Evolutionary conservation across 1,139 yeast genomes (phyloP), one percentile per base, ranked within the genome.

Genomic region (Trichomonascaceae sp.): DNA sequence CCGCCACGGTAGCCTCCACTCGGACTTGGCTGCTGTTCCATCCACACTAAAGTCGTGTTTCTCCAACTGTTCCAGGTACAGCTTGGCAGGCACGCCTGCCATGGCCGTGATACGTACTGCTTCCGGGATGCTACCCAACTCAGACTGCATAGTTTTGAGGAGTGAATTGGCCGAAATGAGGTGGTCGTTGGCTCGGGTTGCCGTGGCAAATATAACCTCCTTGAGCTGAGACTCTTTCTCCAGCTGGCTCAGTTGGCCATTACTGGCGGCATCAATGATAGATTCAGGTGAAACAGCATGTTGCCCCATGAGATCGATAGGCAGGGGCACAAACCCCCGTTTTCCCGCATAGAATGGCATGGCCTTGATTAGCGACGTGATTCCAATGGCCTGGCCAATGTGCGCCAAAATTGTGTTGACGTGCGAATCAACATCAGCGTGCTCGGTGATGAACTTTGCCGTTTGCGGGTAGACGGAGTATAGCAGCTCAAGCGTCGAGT

Each of bases 171-270:
- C 87, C 1, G 85, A 63, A 5, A 81, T 54, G 13, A 82, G 54
- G 52, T 82, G 93, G 52, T 82, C 94, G 56, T 82, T 81, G 2
- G 93, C 92, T 1, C 69, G 59, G 1, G 77, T 69, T 1, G 93
- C 82, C 1, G 79, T 70, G 33, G 76, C 84, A 47, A 69, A 82
- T 0, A 79, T 65, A 8, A 75, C 72, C 47, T 76, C 74, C 40
- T 70, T 66, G 37, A 81, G 51, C 43, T 59, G 58, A n/a, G 29
- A 33, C 15, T 29, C 32, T 8, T 28, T 28, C 5, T 25, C 15
- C n/a, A n/a, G n/a, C 15, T 20, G 28, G 16, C 14, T 32, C 11
- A 17, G 4, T 16, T 26, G 34, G 28, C 25, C 25, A 11, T 29
- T 16, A 15, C 16, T 14, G 16, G 26, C 37, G 13, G 34, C 37